Conservation (phyloP, 371 early-diverging fungal genomes). For the Zopfochytrium polystomum region DNA sequence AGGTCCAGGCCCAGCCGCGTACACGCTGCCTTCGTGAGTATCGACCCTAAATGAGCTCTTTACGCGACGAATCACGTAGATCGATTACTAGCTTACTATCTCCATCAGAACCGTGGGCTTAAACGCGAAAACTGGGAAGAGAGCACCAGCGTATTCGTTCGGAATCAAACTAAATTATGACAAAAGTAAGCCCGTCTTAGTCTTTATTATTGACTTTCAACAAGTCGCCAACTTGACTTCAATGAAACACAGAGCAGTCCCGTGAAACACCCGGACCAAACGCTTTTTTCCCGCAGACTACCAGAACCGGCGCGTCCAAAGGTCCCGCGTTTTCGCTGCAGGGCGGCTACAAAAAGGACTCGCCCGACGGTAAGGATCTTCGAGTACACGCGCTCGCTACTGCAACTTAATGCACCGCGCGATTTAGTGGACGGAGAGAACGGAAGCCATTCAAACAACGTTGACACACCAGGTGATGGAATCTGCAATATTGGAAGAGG, state of each 20-base stretch:
- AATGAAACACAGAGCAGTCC: conserved; percentile 10
- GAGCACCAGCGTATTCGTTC: conserved; percentile 52
- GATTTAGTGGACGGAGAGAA: too few species aligned
- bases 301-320: conserved; percentile 43
- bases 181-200: conserved; percentile 19
- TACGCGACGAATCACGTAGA: neutral
- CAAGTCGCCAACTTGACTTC: conserved; percentile 8
- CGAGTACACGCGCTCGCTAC: neutral
- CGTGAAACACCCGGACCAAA: conserved; percentile 48
- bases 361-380: conserved; percentile 9
- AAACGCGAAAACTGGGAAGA: conserved; percentile 40
- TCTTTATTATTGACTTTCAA: too few species aligned
- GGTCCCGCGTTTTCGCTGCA: conserved; percentile 50
- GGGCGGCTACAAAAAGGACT: conserved; percentile 44
- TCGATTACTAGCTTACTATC: too few species aligned
- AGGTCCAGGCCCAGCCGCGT: conserved; percentile 55
- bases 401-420: neutral
- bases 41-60: neutral
- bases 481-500: too few species aligned
- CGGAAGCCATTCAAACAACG: too few species aligned
- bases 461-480: too few species aligned
- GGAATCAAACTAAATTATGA: conserved; percentile 43
- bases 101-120: conserved; percentile 39
- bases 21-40: conserved; percentile 47
- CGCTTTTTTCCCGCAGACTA: conserved; percentile 49